A percentile compares a stretch with the other conserved stretches of the same genome.
phyloP scores from a whole-genome alignment of 305 asterid species.

The Salvia sclarea region DNA sequence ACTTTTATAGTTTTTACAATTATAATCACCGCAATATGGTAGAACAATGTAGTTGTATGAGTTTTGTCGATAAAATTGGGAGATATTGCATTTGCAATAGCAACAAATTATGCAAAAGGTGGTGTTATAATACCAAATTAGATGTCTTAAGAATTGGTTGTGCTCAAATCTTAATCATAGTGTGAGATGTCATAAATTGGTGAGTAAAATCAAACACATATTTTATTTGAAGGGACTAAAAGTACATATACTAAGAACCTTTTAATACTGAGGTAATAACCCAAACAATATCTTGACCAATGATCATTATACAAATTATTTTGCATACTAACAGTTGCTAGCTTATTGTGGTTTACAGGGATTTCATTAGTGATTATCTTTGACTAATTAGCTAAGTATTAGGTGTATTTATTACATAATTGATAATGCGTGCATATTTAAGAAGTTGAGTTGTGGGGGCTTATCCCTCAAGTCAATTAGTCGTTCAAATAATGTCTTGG shows the following conservation, averaged over 20 bases:
- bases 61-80: too few species aligned
- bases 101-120: neutral
- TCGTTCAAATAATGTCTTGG: slow-evolving; percentile 8
- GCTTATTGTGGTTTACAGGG: neutral
- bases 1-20: too few species aligned
- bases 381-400: slow-evolving; percentile 3
- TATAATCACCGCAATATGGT: too few species aligned
- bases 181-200: neutral
- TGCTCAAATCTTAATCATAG: neutral
- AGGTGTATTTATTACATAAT: neutral
- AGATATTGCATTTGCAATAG: too few species aligned
- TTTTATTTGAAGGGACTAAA: too few species aligned
- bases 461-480: slow-evolving; percentile 20
- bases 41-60: too few species aligned
- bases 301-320: neutral
- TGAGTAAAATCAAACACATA: too few species aligned
- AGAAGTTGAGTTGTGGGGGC: slow-evolving; percentile 28
- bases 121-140: neutral
- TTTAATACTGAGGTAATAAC: too few species aligned
- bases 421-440: slow-evolving; percentile 4
- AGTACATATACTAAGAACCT: too few species aligned
- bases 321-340: too few species aligned
- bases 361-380: neutral
- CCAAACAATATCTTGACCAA: too few species aligned
- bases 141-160: too few species aligned